A percentile compares a stretch with the other conserved stretches of the same genome.
These are phyloP conservation scores for Prunus armeniaca DNA, from an alignment of 306 rosid species.

Conservation along the genomic window DNA sequence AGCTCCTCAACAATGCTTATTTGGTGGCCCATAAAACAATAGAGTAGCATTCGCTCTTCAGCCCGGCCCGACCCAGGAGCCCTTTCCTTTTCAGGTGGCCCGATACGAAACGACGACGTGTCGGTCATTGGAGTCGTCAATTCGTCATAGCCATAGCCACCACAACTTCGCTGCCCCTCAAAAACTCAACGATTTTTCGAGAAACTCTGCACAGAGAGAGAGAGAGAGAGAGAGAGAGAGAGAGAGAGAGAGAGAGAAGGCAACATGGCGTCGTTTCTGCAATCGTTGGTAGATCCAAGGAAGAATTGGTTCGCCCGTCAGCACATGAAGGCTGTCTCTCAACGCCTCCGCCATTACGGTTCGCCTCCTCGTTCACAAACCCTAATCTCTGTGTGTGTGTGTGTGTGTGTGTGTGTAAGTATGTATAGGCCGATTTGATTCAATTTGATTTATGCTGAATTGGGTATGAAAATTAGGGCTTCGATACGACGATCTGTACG, in stretches of 20 bases:
- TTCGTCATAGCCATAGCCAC: slow-evolving; percentile 3
- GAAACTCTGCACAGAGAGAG: background rate
- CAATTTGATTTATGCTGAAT: background rate
- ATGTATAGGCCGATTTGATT: background rate
- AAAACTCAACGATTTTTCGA: background rate
- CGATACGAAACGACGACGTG: background rate
- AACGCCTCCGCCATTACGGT: slow-evolving; percentile 84
- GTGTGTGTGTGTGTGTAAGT: background rate
- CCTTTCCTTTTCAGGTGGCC: background rate
- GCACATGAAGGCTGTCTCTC: slow-evolving; percentile 81
- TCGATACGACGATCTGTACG: slow-evolving; percentile 88
- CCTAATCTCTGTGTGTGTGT: slow-evolving; percentile 28
- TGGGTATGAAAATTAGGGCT: slow-evolving; percentile 48
- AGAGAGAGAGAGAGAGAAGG: background rate
- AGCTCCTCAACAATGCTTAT: background rate
- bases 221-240: background rate
- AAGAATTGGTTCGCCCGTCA: slow-evolving; percentile 77
- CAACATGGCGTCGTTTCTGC: slow-evolving; percentile 64
- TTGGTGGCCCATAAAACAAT: background rate
- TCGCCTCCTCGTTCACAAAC: slow-evolving; percentile 8
- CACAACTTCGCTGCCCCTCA: slow-evolving; percentile 4
- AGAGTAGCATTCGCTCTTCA: too few species aligned
- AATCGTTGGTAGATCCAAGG: slow-evolving; percentile 65
- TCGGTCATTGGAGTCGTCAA: background rate
- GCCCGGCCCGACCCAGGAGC: background rate